Base-by-base conservation (phyloP, 495 filamentous ascomycete genomes). In the Hyaloscypha variabilis region DNA sequence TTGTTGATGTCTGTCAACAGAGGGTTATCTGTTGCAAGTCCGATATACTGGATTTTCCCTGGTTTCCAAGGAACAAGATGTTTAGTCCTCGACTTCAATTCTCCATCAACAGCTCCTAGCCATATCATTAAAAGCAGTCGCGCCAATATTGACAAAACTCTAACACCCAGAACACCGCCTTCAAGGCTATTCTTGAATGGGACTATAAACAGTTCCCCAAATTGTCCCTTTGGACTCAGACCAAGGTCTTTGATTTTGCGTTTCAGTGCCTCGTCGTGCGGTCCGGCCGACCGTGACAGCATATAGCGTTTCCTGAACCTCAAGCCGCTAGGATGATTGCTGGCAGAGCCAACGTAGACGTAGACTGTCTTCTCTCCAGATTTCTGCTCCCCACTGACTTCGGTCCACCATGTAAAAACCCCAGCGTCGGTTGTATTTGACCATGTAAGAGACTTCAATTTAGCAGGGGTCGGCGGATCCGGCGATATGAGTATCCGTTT, bases 401-500 rank as follows among this genome's bases (percentile, higher is more conserved):
- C 25, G 62, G 42, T 29, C 14, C 24, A 60, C 53, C 64, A 66
- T 31, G 56, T 26, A 66, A 60, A 36, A 2, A 66, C 57, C 58
- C 42, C 57, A 61, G 8, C 64, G 39, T 53, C 58, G 42, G 46
- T 61, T 61, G 46, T 66, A 66, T 61, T 31, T 46, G 57, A 60
- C 58, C 64, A 66, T 66, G 25, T 2, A 14, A 66, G 50, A 56
- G 46, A 60, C 26, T 60, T 61, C 26, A 66, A 46, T 65, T 31
- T 13, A 66, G 64, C 64, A 61, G 28, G 64, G 4, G 46, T 66
- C 46, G 56, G 64, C 11, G 57, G 56, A 6, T 60, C 25, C 23
- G 56, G 58, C 42, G 64, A 66, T 42, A 26, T 46, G 39, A 66
- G 64, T 23, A 66, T 66, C 64, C 21, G 55, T 66, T 66, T 61